Percentiles rank a stretch among this genome's conserved stretches.
Conservation (phyloP, 495 filamentous ascomycete genomes). For the Rostrohypoxylon terebratum region DNA sequence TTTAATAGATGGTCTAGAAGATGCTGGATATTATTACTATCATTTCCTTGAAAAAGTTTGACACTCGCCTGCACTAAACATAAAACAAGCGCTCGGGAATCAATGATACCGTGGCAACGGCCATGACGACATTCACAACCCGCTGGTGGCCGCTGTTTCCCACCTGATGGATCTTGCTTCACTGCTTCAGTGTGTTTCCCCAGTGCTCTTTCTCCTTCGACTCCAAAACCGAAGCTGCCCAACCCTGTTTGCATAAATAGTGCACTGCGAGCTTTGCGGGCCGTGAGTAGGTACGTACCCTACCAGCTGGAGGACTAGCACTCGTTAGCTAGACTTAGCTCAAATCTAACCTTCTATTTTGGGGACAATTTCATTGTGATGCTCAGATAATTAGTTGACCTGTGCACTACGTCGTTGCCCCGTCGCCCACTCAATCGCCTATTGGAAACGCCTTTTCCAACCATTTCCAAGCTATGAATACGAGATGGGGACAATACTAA, state of each 20-base stretch:
- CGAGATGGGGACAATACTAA: conserved; percentile 25
- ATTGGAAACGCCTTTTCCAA: background rate
- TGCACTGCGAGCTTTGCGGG: background rate
- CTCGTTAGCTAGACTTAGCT: conserved; percentile 8
- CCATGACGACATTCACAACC: conserved; percentile 7
- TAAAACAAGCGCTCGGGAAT: background rate
- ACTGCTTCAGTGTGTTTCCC: background rate
- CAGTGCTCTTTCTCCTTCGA: background rate
- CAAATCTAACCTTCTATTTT: conserved; percentile 17
- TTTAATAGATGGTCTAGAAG: conserved; percentile 8
- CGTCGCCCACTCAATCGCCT: conserved; percentile 10
- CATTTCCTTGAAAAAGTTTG: background rate
- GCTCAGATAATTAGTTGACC: conserved; percentile 16
- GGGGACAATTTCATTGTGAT: conserved; percentile 9
- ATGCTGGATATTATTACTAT: conserved; percentile 2
- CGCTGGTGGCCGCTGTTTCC: too few relatives aligned
- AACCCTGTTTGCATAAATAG: background rate
- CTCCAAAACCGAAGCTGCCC: background rate
- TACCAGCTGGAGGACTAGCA: background rate
- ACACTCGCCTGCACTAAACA: background rate
- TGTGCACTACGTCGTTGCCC: conserved; percentile 28
- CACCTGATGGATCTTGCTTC: background rate
- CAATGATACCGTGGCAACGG: background rate
- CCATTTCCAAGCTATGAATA: conserved; percentile 26
- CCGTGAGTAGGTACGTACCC: background rate